Base-by-base conservation (phyloP, 1,139 yeast genomes). In the Chernovozyma sophiae-reginae region DNA sequence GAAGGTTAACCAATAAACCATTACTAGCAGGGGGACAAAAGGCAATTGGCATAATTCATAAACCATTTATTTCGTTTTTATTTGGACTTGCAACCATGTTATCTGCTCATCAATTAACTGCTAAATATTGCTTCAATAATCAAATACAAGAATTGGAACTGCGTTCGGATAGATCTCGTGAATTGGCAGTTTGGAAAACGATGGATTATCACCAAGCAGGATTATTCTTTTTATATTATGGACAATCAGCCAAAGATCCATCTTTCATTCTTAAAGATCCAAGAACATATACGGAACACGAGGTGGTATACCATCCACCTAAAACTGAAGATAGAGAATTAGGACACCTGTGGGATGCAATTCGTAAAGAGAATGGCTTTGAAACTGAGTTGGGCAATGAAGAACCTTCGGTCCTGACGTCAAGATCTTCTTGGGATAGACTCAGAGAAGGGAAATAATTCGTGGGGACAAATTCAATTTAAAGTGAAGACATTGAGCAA, bases 141-240 rank as follows among this genome's bases (percentile, higher is more conserved):
- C 47, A 54, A 36, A 44, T 52, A 6, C 28, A 43, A 8, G 30
- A 41, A 4, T 47, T 53, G 35, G 48, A 49, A 16, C 25, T 34
- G 17, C 31, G 38, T 14, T 30, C 34, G 32, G 33, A 37, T 20
- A 47, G 46, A 29, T 40, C 43, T 30, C 48, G 51, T n/a, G 59
- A 55, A 41, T 44, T 47, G 25, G 43, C 49, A 4, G 68, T 59
- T 12, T 70, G 74, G 74, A 56, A 56, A 39, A 42, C 65, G 6
- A 59, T 69, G 60, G 68, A 64, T 33, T 58, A 57, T 33, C 65
- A 60, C 37, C 69, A 61, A 33, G 55, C 65, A 3, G 60, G 67
- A 3, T 46, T 65, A 34, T 68, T 62, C 44, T 64, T 55, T 38
- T 43, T 66, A 18, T 69, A 69, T 49, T 69, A 56, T 46, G 45